Percentiles rank a stretch among this genome's conserved stretches.
These are phyloP conservation scores for Lachnellula suecica DNA, from an alignment of 2,329 filamentous ascomycete genomes.

Conservation along the genomic window DNA sequence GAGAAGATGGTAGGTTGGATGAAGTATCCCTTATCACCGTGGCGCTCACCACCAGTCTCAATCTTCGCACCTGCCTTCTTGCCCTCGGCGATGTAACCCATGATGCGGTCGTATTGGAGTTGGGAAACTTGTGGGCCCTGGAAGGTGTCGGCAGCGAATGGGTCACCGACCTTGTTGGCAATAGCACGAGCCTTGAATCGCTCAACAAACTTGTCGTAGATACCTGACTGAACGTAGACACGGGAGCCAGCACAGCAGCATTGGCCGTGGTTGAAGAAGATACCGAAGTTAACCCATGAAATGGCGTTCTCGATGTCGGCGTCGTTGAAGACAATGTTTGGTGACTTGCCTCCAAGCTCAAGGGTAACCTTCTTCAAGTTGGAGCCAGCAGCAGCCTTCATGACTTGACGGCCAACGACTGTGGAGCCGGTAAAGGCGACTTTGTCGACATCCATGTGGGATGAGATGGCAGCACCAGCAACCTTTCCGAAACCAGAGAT, in stretches of 20 bases:
- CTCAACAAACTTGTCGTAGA: slow-evolving; percentile 69
- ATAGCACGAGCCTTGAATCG: slow-evolving; percentile 63
- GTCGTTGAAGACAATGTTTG: slow-evolving; percentile 62
- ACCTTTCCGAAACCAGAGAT: slow-evolving; percentile 66
- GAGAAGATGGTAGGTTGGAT: slow-evolving; percentile 74
- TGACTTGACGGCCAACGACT: slow-evolving; percentile 59
- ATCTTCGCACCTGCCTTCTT: slow-evolving; percentile 65
- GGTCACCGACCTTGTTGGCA: slow-evolving; percentile 67
- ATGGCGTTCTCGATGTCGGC: slow-evolving; percentile 62
- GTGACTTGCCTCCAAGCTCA: slow-evolving; percentile 62
- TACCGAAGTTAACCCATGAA: slow-evolving; percentile 57
- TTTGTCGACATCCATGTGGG: slow-evolving; percentile 67
- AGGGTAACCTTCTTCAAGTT: slow-evolving; percentile 66
- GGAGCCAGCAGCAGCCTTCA: slow-evolving; percentile 62
- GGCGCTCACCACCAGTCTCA: slow-evolving; percentile 64
- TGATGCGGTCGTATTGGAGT: slow-evolving; percentile 69
- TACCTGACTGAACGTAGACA: slow-evolving; percentile 67
- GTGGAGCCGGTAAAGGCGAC: slow-evolving; percentile 67
- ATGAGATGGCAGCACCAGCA: slow-evolving; percentile 62
- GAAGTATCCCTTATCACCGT: slow-evolving; percentile 68
- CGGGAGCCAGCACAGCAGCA: slow-evolving; percentile 61
- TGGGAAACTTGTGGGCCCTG: slow-evolving; percentile 71
- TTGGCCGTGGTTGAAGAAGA: slow-evolving; percentile 43
- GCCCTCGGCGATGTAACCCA: slow-evolving; percentile 63
- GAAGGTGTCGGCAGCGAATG: slow-evolving; percentile 65